These are phyloP conservation scores for Solidago caesia DNA, from an alignment of 129 eudicot genomes.

Conservation along the genomic window DNA sequence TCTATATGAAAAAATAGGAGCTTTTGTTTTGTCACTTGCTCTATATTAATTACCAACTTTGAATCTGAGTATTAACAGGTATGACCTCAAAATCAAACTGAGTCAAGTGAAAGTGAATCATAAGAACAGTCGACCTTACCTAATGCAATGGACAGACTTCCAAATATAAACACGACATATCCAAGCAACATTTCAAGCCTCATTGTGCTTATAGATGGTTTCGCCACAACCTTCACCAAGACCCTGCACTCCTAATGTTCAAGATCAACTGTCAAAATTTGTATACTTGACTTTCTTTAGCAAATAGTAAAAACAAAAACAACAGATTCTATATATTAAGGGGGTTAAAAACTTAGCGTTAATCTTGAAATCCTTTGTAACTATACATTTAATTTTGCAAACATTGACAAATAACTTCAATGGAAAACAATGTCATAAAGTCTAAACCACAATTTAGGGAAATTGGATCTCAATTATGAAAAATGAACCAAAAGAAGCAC, in stretches of 20 bases:
- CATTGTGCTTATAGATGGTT: constrained; percentile 40
- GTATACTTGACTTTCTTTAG: not conserved
- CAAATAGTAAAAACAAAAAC: constrained; percentile 8
- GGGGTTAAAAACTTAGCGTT: not conserved
- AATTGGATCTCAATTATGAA: not conserved
- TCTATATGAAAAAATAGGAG: not conserved
- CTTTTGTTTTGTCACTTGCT: not conserved
- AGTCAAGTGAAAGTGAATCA: constrained; percentile 10
- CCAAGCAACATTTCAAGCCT: constrained; percentile 51
- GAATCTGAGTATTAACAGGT: constrained; percentile 2
- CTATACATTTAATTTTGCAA: not conserved
- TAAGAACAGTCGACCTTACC: constrained; percentile 38
- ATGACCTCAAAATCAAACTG: constrained; percentile 21
- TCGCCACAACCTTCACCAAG: constrained; percentile 13
- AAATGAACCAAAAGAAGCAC: constrained; percentile 8
- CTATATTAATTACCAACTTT: not conserved
- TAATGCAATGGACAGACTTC: constrained; percentile 34
- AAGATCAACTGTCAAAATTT: constrained; percentile 22
- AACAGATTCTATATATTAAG: not conserved
- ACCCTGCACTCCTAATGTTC: constrained; percentile 12
- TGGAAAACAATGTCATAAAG: constrained; percentile 11
- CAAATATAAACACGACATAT: constrained; percentile 42
- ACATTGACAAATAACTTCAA: constrained; percentile 3
- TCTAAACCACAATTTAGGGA: constrained; percentile 10
- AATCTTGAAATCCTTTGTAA: not conserved